These are phyloP conservation scores for Penicillium janthinellum DNA, from an alignment of 2,329 filamentous ascomycete species.

Conservation along the genomic window DNA sequence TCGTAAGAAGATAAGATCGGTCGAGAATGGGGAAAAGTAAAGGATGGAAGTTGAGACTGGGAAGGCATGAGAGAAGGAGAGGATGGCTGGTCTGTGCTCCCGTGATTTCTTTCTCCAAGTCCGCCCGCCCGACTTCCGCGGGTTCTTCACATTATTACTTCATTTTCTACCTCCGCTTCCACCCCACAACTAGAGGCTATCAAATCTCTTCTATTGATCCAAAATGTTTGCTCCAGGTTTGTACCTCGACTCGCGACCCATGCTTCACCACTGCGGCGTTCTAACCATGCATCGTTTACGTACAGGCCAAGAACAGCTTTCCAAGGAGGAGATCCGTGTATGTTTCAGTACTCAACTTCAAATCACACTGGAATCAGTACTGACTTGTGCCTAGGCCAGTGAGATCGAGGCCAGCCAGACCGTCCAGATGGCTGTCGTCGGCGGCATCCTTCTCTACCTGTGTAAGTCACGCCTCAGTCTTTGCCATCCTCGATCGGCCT, in stretches of 20 bases:
- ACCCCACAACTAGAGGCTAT: constrained; percentile 9
- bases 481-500: not conserved
- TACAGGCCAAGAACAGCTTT: constrained; percentile 48
- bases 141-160: constrained; percentile 4
- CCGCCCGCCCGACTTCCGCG: constrained; percentile 9
- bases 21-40: constrained; percentile 5
- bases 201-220: constrained; percentile 4
- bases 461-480: constrained; percentile 49
- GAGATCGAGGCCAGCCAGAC: constrained; percentile 58
- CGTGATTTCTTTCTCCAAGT: constrained; percentile 27
- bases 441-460: constrained; percentile 61
- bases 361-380: not conserved
- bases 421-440: constrained; percentile 56
- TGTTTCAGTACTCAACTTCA: constrained; percentile 1
- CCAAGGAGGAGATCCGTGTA: constrained; percentile 51
- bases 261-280: too few relatives aligned
- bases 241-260: not conserved
- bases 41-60: constrained; percentile 17
- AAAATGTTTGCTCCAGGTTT: constrained; percentile 41
- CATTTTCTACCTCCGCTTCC: constrained; percentile 6
- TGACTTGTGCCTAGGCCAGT: constrained; percentile 40
- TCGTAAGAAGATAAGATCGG: constrained; percentile 1
- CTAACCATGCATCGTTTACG: not conserved
- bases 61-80: constrained; percentile 24
- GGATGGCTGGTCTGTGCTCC: constrained; percentile 30